Conservation (phyloP, 1,284 basidiomycete genomes). For the Ceratobasidium papillatum region DNA sequence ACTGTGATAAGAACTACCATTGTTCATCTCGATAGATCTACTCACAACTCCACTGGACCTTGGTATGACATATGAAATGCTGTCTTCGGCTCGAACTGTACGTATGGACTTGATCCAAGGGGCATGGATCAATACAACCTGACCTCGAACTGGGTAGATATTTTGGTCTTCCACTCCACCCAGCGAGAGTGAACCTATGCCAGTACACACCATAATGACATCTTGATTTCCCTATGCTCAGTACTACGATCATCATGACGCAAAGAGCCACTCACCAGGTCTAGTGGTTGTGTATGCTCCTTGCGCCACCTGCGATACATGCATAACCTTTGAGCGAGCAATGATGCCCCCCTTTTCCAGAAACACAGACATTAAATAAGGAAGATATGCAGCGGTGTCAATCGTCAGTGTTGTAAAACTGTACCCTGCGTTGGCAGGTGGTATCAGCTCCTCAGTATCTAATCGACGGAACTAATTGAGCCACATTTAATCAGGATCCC, state of each 20-base stretch:
- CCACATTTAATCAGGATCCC: neutral
- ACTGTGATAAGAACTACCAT: too few species aligned
- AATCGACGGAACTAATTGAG: constrained; percentile 61
- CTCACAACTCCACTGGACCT: too few species aligned
- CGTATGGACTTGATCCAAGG: constrained; percentile 62
- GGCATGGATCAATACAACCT: constrained; percentile 29
- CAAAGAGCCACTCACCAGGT: constrained; percentile 4
- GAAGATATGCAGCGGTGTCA: constrained; percentile 71
- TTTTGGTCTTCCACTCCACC: constrained; percentile 59
- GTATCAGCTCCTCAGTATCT: constrained; percentile 56
- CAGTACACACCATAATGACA: constrained; percentile 52
- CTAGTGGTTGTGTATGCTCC: constrained; percentile 27
- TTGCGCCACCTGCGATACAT: constrained; percentile 37
- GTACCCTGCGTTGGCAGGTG: constrained; percentile 58
- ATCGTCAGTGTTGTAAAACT: constrained; percentile 73
- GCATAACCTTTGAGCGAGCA: constrained; percentile 53
- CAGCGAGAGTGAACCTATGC: constrained; percentile 59
- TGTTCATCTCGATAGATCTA: too few species aligned
- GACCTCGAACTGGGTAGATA: constrained; percentile 53
- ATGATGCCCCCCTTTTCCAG: constrained; percentile 65
- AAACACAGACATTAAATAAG: constrained; percentile 72
- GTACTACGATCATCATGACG: neutral
- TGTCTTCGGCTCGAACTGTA: too few species aligned
- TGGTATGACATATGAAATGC: too few species aligned
- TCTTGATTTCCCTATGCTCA: constrained; percentile 48